These are phyloP conservation scores for Trebouxia sp. DNA, from an alignment of 139 green algal genomes.

Conservation along the genomic window DNA sequence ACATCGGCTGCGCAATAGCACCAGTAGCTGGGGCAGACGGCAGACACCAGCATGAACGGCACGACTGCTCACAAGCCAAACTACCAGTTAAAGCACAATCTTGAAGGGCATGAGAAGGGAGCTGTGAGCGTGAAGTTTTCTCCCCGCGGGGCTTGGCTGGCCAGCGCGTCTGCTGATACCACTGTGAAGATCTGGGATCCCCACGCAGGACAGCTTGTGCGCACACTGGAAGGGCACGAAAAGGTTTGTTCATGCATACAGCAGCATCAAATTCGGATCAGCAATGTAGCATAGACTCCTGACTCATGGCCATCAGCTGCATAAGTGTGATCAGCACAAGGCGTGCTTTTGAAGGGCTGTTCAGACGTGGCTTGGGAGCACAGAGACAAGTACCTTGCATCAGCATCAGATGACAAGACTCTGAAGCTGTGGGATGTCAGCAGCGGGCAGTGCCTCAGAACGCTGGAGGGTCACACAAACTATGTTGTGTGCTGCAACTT, in stretches of 20 bases:
- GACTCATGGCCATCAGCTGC: background rate
- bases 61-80: background rate
- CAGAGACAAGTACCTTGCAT: conserved; percentile 61
- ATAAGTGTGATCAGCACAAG: background rate
- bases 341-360: conserved; percentile 49
- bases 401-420: conserved; percentile 66
- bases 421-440: conserved; percentile 68
- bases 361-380: conserved; percentile 83
- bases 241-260: conserved; percentile 8
- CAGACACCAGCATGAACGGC: conserved; percentile 6
- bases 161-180: conserved; percentile 71
- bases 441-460: conserved; percentile 57
- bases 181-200: conserved; percentile 73
- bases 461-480: conserved; percentile 81
- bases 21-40: too few species aligned
- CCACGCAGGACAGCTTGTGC: conserved; percentile 42
- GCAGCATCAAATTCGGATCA: background rate
- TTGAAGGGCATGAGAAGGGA: conserved; percentile 46
- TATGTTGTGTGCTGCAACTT: conserved; percentile 88
- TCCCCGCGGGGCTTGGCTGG: conserved; percentile 53
- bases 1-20: too few species aligned
- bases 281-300: background rate
- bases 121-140: conserved; percentile 69
- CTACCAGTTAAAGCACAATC: conserved; percentile 26
- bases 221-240: conserved; percentile 59